These are phyloP conservation scores for Corymbia citriodora DNA, from an alignment of 441 rosid genomes.

Conservation along the genomic window DNA sequence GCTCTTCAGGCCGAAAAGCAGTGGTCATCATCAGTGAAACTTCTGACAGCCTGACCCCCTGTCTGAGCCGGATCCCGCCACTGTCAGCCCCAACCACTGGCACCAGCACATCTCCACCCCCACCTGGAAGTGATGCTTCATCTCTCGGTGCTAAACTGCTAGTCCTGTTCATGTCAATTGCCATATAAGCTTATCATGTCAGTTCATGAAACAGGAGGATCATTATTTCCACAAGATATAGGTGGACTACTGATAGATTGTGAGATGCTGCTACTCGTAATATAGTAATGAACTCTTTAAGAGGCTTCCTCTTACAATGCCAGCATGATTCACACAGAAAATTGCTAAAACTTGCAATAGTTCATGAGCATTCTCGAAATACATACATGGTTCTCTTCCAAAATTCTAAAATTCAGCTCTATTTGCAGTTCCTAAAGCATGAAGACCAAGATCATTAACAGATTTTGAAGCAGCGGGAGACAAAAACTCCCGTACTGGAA, in stretches of 20 bases:
- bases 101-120: rapidly evolving
- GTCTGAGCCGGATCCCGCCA: not conserved
- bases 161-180: not conserved
- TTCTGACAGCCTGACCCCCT: not conserved
- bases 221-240: not conserved
- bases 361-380: not conserved
- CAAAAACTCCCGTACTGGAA: rapidly evolving
- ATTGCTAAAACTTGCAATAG: not conserved
- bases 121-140: not conserved
- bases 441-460: not conserved
- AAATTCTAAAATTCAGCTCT: not conserved
- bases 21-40: not conserved
- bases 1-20: not conserved
- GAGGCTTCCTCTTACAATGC: not conserved
- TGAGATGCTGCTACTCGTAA: not conserved
- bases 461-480: not conserved
- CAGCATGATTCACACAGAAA: not conserved
- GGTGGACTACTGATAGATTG: not conserved
- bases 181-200: not conserved
- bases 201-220: not conserved
- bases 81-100: not conserved
- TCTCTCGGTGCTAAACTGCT: rapidly evolving
- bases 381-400: not conserved
- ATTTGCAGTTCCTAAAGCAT: not conserved
- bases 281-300: not conserved